phyloP scores from a whole-genome alignment of 768 basidiomycete species.

The Suillus americanus region DNA sequence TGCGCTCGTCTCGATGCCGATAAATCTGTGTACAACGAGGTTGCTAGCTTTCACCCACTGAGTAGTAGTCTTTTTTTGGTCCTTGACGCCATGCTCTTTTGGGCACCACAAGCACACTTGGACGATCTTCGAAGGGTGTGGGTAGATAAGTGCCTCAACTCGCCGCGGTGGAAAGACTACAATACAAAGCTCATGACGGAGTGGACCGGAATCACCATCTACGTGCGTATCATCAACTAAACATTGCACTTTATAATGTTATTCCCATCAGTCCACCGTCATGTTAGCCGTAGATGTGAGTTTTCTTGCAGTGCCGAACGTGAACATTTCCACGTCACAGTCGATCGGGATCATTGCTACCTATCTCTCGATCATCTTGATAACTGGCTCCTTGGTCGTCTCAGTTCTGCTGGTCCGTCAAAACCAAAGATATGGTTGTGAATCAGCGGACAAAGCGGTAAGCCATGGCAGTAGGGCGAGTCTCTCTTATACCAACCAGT shows the following conservation, averaged over 20 bases:
- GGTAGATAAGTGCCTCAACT: conserved; percentile 8
- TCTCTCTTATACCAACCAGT: background rate
- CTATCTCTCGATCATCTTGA: conserved; percentile 10
- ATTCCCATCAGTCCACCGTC: conserved; percentile 29
- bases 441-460: conserved; percentile 37
- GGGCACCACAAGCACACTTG: conserved; percentile 32
- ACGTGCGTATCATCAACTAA: conserved; percentile 5
- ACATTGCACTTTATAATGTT: background rate
- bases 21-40: conserved; percentile 35
- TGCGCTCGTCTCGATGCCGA: conserved; percentile 44
- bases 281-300: conserved; percentile 33
- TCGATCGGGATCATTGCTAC: conserved; percentile 5
- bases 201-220: conserved; percentile 14
- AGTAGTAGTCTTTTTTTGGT: conserved; percentile 2
- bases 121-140: conserved; percentile 11
- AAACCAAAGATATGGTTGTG: conserved; percentile 36
- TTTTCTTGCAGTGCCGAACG: conserved; percentile 36
- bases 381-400: conserved; percentile 12
- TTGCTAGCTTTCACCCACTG: background rate
- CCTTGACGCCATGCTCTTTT: conserved; percentile 8
- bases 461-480: conserved; percentile 11
- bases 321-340: conserved; percentile 17
- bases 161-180: conserved; percentile 20
- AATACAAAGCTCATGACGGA: conserved; percentile 18
- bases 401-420: conserved; percentile 10